Percentiles rank a stretch among this genome's conserved stretches.
phyloP scores from a whole-genome alignment of 371 early-diverging fungal species.

The Choanephora cucurbitarum region DNA sequence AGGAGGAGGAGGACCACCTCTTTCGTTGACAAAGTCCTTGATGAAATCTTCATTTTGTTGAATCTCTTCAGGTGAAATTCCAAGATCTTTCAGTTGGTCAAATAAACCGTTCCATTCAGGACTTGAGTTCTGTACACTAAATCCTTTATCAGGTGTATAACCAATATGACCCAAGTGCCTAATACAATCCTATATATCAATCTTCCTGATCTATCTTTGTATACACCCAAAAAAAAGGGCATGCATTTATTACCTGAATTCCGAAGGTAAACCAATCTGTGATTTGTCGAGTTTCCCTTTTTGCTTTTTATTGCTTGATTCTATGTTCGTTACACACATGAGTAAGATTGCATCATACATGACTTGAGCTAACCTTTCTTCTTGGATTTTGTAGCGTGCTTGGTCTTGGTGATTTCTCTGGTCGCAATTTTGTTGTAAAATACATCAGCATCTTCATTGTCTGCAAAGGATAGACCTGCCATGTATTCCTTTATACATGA shows the following conservation, averaged over 20 bases:
- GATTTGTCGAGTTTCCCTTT: slow-evolving; percentile 69
- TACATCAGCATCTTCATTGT: slow-evolving; percentile 76
- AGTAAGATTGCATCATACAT: slow-evolving; percentile 1
- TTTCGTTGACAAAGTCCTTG: slow-evolving; percentile 46
- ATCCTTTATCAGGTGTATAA: slow-evolving; percentile 80
- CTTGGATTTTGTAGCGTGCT: slow-evolving; percentile 38
- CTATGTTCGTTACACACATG: neutral
- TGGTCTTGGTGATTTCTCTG: slow-evolving; percentile 45
- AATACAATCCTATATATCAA: no score
- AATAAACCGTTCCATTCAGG: slow-evolving; percentile 79
- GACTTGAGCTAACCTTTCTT: slow-evolving; percentile 35
- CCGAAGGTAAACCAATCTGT: slow-evolving; percentile 75
- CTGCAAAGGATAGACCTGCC: slow-evolving; percentile 86
- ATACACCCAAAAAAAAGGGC: no score
- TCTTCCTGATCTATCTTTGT: no score
- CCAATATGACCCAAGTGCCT: slow-evolving; percentile 83
- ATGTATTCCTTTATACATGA: slow-evolving; percentile 62
- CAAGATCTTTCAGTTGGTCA: slow-evolving; percentile 48
- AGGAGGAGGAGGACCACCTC: slow-evolving; percentile 37
- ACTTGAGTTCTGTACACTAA: slow-evolving; percentile 79
- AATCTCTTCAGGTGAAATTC: slow-evolving; percentile 48
- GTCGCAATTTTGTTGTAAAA: slow-evolving; percentile 72
- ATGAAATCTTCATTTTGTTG: slow-evolving; percentile 50
- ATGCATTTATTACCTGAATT: slow-evolving; percentile 70
- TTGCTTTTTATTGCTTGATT: slow-evolving; percentile 34